phyloP scores from a whole-genome alignment of 1,284 basidiomycete genomes.

The Butyriboletus appendiculatus region DNA sequence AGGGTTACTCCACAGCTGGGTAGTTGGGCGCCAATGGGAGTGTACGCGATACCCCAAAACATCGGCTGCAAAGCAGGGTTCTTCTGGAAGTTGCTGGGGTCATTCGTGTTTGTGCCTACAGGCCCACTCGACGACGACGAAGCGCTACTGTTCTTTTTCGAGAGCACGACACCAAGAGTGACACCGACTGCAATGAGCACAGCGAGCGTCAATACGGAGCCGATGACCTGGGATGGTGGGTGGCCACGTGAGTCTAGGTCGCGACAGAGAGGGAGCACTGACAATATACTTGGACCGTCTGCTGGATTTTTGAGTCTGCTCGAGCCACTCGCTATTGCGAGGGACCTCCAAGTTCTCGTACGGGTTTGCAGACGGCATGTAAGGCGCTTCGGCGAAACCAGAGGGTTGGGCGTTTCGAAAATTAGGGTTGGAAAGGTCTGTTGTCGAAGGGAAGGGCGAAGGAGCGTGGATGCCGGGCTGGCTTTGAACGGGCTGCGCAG shows the following conservation, averaged over 20 bases:
- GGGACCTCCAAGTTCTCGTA: slow-evolving; percentile 30
- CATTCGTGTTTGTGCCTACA: slow-evolving; percentile 47
- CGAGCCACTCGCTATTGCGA: slow-evolving; percentile 36
- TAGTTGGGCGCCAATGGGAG: slow-evolving; percentile 56
- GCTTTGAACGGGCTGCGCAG: slow-evolving; percentile 27
- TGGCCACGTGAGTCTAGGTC: background rate
- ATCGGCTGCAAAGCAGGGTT: slow-evolving; percentile 60
- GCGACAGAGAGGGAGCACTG: slow-evolving; percentile 9
- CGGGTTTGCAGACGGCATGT: slow-evolving; percentile 25
- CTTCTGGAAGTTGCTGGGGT: slow-evolving; percentile 67
- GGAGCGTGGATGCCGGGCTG: slow-evolving; percentile 31
- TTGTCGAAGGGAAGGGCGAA: slow-evolving; percentile 24
- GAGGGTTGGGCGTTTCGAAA: slow-evolving; percentile 27
- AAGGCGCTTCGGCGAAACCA: slow-evolving; percentile 28
- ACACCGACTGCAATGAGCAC: slow-evolving; percentile 33
- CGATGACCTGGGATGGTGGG: slow-evolving; percentile 33
- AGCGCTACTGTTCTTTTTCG: slow-evolving; percentile 30
- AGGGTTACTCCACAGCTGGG: slow-evolving; percentile 52
- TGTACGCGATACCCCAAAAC: slow-evolving; percentile 78
- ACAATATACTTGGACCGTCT: slow-evolving; percentile 37
- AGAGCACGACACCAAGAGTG: slow-evolving; percentile 33
- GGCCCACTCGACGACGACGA: slow-evolving; percentile 23
- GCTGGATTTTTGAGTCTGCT: slow-evolving; percentile 29
- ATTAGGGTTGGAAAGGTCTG: slow-evolving; percentile 23
- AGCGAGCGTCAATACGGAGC: slow-evolving; percentile 29